Percentiles rank a stretch among this genome's conserved stretches.
phyloP scores from a whole-genome alignment of 257 asterid species.

The Gentiana dahurica region DNA sequence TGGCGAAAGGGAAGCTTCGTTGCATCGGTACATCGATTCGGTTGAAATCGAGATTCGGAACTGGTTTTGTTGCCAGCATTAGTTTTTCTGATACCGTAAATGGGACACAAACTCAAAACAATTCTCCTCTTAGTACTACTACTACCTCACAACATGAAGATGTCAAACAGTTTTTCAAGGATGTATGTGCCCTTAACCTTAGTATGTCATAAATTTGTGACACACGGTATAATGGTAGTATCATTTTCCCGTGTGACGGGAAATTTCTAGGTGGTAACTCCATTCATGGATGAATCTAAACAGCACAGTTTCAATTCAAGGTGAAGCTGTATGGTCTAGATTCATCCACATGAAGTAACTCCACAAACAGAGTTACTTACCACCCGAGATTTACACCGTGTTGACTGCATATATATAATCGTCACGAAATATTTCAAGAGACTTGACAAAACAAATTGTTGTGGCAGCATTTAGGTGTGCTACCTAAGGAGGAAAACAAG shows the following conservation, averaged over 20 bases:
- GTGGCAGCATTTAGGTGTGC: slow-evolving; percentile 57
- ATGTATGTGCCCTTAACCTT: slow-evolving; percentile 40
- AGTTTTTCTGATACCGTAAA: slow-evolving; percentile 52
- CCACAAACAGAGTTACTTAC: slow-evolving; percentile 3
- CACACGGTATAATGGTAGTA: slow-evolving; percentile 32
- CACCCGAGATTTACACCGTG: background rate
- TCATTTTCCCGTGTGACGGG: slow-evolving; percentile 39
- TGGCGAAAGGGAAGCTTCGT: slow-evolving; percentile 98
- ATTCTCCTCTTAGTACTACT: slow-evolving; percentile 7
- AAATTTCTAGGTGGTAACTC: slow-evolving; percentile 3
- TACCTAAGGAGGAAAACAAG: slow-evolving; percentile 80
- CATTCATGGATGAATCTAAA: too few relatives aligned
- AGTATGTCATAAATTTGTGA: slow-evolving; percentile 14
- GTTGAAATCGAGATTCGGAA: slow-evolving; percentile 80
- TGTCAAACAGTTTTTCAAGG: slow-evolving; percentile 65
- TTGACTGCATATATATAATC: too few relatives aligned
- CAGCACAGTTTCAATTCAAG: slow-evolving; percentile 19
- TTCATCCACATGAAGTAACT: slow-evolving; percentile 1
- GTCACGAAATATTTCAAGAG: too few relatives aligned
- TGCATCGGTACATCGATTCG: slow-evolving; percentile 95
- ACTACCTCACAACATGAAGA: slow-evolving; percentile 37
- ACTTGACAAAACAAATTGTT: background rate
- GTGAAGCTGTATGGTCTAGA: slow-evolving; percentile 3
- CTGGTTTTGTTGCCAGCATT: slow-evolving; percentile 79
- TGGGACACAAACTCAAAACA: slow-evolving; percentile 33